Base-by-base conservation (phyloP, 768 basidiomycete genomes). In the Boletellus sp. region DNA sequence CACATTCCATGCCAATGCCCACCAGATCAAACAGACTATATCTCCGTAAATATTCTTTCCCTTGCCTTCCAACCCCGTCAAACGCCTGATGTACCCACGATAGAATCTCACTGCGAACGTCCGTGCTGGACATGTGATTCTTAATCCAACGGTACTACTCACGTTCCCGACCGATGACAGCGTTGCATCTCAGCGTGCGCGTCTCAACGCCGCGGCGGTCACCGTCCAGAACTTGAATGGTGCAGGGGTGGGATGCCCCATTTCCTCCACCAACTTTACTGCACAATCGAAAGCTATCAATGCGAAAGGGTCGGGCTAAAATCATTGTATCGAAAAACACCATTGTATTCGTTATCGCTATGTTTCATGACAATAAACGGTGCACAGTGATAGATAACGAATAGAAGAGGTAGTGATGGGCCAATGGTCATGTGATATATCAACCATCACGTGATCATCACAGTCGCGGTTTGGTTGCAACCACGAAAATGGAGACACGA, bases 201-300 rank as follows among this genome's bases (percentile, higher is more conserved):
- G 86, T 28, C 72, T 89, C 48, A 68, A 78, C 44, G 75, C 84
- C 22, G 75, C 80, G 13, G 60, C 81, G 8, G 75, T 85, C 34
- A 84, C 87, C 2, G 69, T 88, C 33, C 88, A 89, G 68, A 90
- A 89, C 61, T 64, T 89, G 45, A 71, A 75, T 37, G 88, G 85
- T 1, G 71, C 80, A 1, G 87, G 87, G 19, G 68, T 72, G 6
- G 87, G 85, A 11, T 87, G 84, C 62, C 85, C 85, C 3, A 76
- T 79, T 12, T 74, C 76, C 0, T 73, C 83, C 6, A 84, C 85
- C 0, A 87, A 79, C 4, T 79, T 85, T 55, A 59, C 67, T n/a
- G 81, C 72, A n/a, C 68, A 65, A 23, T 53, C 55, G 9, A 55
- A 65, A 47, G 55, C 45, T 8, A 59, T 64, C 26, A 53, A 47